A percentile compares a stretch with the other conserved stretches of the same genome.
Evolutionary conservation across 768 basidiomycete species (phyloP).

Genomic region (Heimioporus sp.): DNA sequence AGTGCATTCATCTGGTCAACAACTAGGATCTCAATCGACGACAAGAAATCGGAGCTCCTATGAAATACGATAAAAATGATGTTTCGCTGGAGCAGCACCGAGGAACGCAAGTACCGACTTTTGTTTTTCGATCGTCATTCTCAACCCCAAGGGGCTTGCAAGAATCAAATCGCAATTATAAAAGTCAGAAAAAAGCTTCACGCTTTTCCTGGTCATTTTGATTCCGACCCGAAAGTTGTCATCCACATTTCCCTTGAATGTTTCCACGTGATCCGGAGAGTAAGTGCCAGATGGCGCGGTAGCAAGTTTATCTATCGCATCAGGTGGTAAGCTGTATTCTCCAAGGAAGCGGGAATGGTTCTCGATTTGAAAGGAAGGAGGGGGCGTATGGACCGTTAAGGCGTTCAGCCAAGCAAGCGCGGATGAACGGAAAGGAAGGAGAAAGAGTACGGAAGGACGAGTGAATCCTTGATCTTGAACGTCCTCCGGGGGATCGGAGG

Average conservation of each 20-base stretch:
- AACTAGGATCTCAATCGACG: conserved; percentile 89
- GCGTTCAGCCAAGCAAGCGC: conserved; percentile 82
- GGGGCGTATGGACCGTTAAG: conserved; percentile 71
- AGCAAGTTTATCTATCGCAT: conserved; percentile 76
- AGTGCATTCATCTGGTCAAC: conserved; percentile 91
- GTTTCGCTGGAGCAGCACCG: background rate
- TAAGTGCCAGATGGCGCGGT: conserved; percentile 73
- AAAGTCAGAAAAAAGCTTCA: conserved; percentile 90
- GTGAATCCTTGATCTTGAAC: conserved; percentile 98
- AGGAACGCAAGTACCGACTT: conserved; percentile 52
- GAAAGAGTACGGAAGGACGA: conserved; percentile 87
- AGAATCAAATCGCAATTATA: conserved; percentile 89
- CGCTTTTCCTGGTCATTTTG: conserved; percentile 88
- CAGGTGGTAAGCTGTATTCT: conserved; percentile 83
- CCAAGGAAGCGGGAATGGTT: conserved; percentile 77
- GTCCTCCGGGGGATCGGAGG: conserved; percentile 60
- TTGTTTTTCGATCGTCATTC: conserved; percentile 93
- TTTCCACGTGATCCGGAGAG: conserved; percentile 87
- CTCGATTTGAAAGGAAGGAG: conserved; percentile 78
- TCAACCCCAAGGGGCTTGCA: conserved; percentile 89
- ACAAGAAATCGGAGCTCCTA: conserved; percentile 87
- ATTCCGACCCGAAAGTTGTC: conserved; percentile 92
- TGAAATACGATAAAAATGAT: conserved; percentile 1
- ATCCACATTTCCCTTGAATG: conserved; percentile 95
- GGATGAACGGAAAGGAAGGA: conserved; percentile 90